These are phyloP conservation scores for Hyaloscypha variabilis DNA, from an alignment of 495 filamentous ascomycete species.

Conservation along the genomic window DNA sequence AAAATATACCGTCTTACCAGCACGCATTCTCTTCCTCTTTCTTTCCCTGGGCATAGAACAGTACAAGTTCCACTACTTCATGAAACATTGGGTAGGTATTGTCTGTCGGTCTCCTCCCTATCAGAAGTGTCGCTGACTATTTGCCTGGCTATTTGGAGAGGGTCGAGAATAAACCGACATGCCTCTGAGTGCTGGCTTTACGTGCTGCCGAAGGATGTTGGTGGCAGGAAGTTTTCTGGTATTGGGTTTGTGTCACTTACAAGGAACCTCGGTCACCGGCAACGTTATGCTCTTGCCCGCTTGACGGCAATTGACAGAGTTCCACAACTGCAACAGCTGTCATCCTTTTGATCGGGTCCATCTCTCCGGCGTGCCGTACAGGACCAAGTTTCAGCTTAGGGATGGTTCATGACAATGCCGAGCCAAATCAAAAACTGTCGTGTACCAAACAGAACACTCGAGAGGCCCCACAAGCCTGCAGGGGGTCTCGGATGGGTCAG, in stretches of 20 bases:
- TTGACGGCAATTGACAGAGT: background rate
- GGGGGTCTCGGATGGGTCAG: background rate
- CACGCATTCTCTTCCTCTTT: too few relatives aligned
- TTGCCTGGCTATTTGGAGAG: too few relatives aligned
- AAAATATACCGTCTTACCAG: too few relatives aligned
- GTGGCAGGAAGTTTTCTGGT: too few relatives aligned
- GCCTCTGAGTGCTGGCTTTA: background rate
- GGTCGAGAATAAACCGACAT: background rate
- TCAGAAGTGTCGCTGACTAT: too few relatives aligned
- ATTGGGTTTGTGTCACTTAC: too few relatives aligned
- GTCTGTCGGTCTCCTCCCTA: too few relatives aligned
- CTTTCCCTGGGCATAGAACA: too few relatives aligned
- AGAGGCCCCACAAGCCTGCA: background rate
- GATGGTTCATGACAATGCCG: background rate
- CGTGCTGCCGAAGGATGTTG: background rate
- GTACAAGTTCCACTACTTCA: too few relatives aligned
- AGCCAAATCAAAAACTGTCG: background rate
- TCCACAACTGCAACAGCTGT: background rate
- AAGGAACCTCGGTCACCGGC: too few relatives aligned
- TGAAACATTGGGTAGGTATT: too few relatives aligned
- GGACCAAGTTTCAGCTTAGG: background rate
- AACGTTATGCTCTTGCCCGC: background rate
- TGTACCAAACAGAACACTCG: background rate
- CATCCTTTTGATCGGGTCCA: background rate
- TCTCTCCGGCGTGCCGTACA: background rate